Evolutionary conservation across 2,329 filamentous ascomycete genomes (phyloP).

Genomic region (Pochonia chlamydosporia): DNA sequence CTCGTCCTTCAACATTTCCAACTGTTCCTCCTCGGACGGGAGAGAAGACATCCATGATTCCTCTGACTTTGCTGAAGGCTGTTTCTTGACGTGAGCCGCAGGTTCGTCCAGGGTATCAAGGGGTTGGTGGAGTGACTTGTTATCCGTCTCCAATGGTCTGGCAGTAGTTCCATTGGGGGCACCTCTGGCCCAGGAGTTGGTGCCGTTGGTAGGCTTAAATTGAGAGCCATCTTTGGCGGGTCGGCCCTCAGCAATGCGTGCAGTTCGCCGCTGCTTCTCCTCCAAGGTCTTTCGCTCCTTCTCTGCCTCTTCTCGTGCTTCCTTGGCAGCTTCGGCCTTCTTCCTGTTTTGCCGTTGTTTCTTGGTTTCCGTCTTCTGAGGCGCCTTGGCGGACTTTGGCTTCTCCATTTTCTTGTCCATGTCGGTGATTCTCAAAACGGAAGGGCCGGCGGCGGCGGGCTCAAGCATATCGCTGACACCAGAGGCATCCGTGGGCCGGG

Average conservation of each 20-base stretch:
- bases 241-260: conserved; percentile 76
- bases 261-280: conserved; percentile 78
- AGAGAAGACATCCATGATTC: conserved; percentile 44
- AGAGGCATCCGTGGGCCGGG: conserved; percentile 49
- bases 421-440: conserved; percentile 72
- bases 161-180: conserved; percentile 25
- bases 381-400: conserved; percentile 54
- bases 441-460: conserved; percentile 58
- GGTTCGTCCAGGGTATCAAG: conserved; percentile 52
- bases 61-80: conserved; percentile 26
- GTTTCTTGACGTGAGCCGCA: conserved; percentile 23
- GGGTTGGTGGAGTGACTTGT: conserved; percentile 34
- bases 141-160: conserved; percentile 25
- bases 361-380: conserved; percentile 74
- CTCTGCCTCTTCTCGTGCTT: conserved; percentile 70
- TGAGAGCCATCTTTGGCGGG: conserved; percentile 73
- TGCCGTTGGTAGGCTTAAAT: conserved; percentile 42
- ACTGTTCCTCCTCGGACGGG: conserved; percentile 58
- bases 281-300: conserved; percentile 67
- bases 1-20: conserved; percentile 48
- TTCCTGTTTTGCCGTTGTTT: conserved; percentile 90
- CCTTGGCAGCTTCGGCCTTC: conserved; percentile 79
- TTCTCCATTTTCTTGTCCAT: conserved; percentile 58
- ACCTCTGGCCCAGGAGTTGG: conserved; percentile 38
- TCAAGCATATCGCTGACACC: conserved; percentile 93